phyloP scores from a whole-genome alignment of 176 grass and related monocot species.

The Areca catechu region DNA sequence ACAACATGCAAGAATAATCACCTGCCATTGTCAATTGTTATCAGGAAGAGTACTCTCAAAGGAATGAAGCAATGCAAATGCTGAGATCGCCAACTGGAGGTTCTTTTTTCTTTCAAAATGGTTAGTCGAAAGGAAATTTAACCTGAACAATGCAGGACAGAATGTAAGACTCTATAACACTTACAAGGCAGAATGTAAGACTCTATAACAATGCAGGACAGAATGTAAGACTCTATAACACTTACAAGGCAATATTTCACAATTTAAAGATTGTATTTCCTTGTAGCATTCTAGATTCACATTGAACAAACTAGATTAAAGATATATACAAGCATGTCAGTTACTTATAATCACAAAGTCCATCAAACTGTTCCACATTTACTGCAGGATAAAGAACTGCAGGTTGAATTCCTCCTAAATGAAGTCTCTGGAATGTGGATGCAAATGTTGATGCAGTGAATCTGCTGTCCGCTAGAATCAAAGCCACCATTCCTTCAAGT shows the following conservation, averaged over 20 bases:
- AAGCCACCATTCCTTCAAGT: conserved; percentile 74
- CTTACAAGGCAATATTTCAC: background rate
- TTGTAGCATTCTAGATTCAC: too few relatives aligned
- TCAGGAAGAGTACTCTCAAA: conserved; percentile 29
- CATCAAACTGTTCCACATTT: conserved; percentile 70
- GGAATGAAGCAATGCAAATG: conserved; percentile 66
- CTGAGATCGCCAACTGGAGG: conserved; percentile 77
- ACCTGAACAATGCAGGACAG: conserved; percentile 23
- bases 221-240: background rate
- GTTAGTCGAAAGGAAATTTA: conserved; percentile 93
- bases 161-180: background rate
- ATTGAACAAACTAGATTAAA: background rate
- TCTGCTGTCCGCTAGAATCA: conserved; percentile 93
- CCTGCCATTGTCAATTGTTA: conserved; percentile 70
- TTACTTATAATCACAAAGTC: conserved; percentile 72
- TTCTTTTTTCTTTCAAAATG: conserved; percentile 99
- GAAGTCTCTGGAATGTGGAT: conserved; percentile 53
- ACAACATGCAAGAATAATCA: conserved; percentile 14
- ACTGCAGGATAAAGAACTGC: conserved; percentile 85
- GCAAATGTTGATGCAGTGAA: conserved; percentile 83
- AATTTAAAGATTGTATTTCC: too few relatives aligned
- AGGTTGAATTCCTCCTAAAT: conserved; percentile 58
- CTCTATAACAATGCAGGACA: background rate
- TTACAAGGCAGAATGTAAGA: too few relatives aligned
- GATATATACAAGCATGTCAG: conserved; percentile 48